These are phyloP conservation scores for Astrephomene gubernaculifera DNA, from an alignment of 139 green algal species.

Conservation along the genomic window DNA sequence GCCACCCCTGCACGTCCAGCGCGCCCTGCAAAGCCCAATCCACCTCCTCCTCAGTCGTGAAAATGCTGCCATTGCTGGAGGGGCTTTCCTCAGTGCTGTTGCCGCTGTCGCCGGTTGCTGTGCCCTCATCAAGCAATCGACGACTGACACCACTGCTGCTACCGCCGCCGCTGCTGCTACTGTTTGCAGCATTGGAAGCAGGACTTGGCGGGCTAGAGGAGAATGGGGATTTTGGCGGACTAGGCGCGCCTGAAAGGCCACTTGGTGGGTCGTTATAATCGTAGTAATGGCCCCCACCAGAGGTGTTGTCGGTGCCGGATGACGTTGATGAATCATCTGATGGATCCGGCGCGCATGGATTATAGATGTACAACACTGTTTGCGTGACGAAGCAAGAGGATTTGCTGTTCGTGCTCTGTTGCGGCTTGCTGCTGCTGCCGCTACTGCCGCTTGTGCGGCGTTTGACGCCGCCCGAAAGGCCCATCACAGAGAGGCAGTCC, in stretches of 20 bases:
- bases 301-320: not conserved
- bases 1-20: not conserved
- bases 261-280: too few species aligned
- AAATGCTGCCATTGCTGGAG: not conserved
- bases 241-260: too few species aligned
- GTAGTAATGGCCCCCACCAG: too few species aligned
- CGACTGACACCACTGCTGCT: not conserved
- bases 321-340: too few species aligned
- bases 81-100: too few species aligned
- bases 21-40: not conserved
- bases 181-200: too few species aligned
- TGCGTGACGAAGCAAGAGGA: conserved; percentile 28
- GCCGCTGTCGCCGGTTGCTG: not conserved
- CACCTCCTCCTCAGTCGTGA: not conserved
- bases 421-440: not conserved
- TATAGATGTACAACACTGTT: conserved; percentile 26
- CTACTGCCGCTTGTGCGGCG: not conserved
- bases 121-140: not conserved
- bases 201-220: too few species aligned
- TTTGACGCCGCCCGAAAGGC: not conserved
- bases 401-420: not conserved
- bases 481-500: not conserved
- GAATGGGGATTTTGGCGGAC: too few species aligned
- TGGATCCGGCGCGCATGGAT: conserved; percentile 7
- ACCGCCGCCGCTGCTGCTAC: not conserved